phyloP scores from a whole-genome alignment of 2,329 filamentous ascomycete genomes.

The Alternaria gaisen region DNA sequence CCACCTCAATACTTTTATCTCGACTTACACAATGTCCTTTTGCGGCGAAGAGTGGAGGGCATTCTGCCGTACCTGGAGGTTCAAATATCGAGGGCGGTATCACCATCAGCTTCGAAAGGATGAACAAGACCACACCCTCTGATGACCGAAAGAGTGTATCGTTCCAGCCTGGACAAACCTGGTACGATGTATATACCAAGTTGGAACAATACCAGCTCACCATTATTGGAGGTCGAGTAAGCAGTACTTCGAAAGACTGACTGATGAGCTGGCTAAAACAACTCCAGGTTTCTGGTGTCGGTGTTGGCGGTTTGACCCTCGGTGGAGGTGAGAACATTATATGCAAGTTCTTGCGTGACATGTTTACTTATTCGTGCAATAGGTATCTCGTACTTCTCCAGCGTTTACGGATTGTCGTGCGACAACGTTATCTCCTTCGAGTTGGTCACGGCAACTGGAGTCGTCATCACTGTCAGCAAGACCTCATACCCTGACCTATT shows the following conservation, averaged over 20 bases:
- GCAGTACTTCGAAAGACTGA: background rate
- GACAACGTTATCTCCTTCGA: constrained; percentile 50
- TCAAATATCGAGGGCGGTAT: constrained; percentile 55
- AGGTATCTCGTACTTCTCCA: constrained; percentile 41
- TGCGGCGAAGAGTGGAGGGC: constrained; percentile 57
- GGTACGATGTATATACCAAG: constrained; percentile 46
- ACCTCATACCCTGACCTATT: constrained; percentile 52
- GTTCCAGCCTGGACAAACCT: constrained; percentile 48
- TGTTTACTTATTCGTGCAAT: background rate
- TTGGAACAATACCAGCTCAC: constrained; percentile 34
- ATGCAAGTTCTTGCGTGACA: background rate
- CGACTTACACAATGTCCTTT: constrained; percentile 47
- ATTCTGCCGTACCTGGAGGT: constrained; percentile 52
- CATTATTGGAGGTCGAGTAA: constrained; percentile 44
- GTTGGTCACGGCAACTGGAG: constrained; percentile 34
- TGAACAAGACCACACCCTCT: constrained; percentile 40
- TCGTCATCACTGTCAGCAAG: constrained; percentile 27
- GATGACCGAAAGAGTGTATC: constrained; percentile 35
- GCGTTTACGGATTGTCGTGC: constrained; percentile 33
- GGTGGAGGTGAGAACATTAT: constrained; percentile 27
- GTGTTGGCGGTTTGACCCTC: constrained; percentile 35
- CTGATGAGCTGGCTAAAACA: background rate
- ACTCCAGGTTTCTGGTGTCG: constrained; percentile 24
- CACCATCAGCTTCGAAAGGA: constrained; percentile 52
- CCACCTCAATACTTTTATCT: constrained; percentile 23